Conservation (phyloP, 805 yeast species). For the Pichia membranifaciens region DNA sequence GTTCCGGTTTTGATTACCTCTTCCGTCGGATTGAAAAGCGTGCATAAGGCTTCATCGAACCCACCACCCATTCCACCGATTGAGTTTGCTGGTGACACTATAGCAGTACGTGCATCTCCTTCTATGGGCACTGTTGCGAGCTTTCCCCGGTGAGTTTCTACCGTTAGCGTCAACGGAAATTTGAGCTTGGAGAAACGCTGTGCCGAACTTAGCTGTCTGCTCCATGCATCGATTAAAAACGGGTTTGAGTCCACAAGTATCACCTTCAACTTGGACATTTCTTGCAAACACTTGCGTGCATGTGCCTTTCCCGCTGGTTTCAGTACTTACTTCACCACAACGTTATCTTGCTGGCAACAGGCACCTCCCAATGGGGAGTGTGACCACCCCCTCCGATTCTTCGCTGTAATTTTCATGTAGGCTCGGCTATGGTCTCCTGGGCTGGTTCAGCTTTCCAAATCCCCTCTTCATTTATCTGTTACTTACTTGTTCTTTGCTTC, state of each 20-base stretch:
- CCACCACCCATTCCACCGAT: slow-evolving; percentile 49
- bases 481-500: no score
- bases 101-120: slow-evolving; percentile 17
- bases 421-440: no score
- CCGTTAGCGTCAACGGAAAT: neutral
- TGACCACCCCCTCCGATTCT: no score
- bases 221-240: slow-evolving; percentile 5
- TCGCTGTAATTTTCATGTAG: no score
- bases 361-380: no score
- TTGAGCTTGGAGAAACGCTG: neutral
- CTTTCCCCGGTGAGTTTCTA: slow-evolving; percentile 6
- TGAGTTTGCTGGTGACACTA: slow-evolving; percentile 49
- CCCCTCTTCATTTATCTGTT: no score
- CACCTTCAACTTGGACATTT: slow-evolving; percentile 2
- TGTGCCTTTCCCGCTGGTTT: no score
- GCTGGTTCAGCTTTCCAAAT: no score
- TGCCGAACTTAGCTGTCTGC: slow-evolving; percentile 1
- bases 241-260: slow-evolving; percentile 6
- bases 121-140: neutral
- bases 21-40: slow-evolving; percentile 21
- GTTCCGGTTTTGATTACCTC: neutral
- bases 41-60: slow-evolving; percentile 37
- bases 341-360: no score
- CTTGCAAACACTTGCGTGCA: no score
- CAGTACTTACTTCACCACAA: no score